phyloP scores from a whole-genome alignment of 306 rosid species.

The Begonia peltatifolia region DNA sequence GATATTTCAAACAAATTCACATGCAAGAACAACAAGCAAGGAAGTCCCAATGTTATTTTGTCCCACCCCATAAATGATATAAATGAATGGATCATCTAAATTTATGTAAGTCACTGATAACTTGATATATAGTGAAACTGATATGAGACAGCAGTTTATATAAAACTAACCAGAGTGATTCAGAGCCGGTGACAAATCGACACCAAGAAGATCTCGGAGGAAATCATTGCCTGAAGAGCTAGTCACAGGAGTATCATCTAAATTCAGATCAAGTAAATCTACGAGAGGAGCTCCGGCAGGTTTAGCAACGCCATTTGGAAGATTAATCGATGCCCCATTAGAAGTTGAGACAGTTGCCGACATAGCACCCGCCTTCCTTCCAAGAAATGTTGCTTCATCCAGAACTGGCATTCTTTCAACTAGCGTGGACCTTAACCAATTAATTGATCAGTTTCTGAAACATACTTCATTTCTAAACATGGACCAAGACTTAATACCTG shows the following conservation, averaged over 20 bases:
- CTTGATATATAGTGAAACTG: too few relatives aligned
- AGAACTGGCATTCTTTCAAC: conserved; percentile 97
- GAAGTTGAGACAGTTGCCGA: conserved; percentile 42
- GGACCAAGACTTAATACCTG: conserved; percentile 31
- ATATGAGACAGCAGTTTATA: too few relatives aligned
- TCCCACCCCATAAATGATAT: too few relatives aligned
- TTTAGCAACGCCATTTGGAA: conserved; percentile 73
- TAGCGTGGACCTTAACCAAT: conserved; percentile 49
- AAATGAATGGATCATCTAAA: too few relatives aligned
- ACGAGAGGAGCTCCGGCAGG: conserved; percentile 62
- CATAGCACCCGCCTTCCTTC: conserved; percentile 58
- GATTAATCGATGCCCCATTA: conserved; percentile 38
- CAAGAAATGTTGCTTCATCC: conserved; percentile 74
- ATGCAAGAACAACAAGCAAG: conserved; percentile 7
- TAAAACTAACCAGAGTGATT: conserved; percentile 61
- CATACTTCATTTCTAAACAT: not conserved
- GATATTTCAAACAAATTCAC: conserved; percentile 1
- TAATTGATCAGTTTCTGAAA: conserved; percentile 12
- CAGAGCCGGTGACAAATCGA: conserved; percentile 42
- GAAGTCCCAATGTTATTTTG: not conserved
- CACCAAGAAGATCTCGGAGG: conserved; percentile 91
- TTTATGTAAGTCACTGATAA: too few relatives aligned
- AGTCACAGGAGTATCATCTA: conserved; percentile 70
- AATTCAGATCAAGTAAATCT: conserved; percentile 75
- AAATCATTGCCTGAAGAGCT: conserved; percentile 71